Evolutionary conservation across 495 filamentous ascomycete genomes (phyloP).

Genomic region (Lasiosphaeriaceae sp.): DNA sequence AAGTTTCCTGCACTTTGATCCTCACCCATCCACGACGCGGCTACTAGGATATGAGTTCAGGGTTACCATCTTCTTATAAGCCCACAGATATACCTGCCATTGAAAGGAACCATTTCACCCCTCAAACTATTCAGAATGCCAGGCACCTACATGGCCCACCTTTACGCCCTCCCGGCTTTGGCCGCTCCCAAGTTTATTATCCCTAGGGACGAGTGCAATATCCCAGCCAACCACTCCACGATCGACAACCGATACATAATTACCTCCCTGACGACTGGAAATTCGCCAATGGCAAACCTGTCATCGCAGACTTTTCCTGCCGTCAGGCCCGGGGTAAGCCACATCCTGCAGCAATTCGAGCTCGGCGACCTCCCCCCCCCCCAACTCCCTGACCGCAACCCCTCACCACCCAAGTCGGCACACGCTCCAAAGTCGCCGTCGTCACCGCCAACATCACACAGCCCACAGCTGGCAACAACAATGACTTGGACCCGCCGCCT

Average conservation of each 20-base stretch:
- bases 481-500: slow-evolving; percentile 43
- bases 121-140: no score
- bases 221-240: slow-evolving; percentile 16
- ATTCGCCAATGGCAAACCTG: slow-evolving; percentile 37
- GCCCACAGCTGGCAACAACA: slow-evolving; percentile 36
- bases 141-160: no score
- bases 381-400: slow-evolving; percentile 39
- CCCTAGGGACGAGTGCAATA: no score
- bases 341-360: slow-evolving; percentile 50
- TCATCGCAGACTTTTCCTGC: slow-evolving; percentile 49
- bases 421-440: slow-evolving; percentile 46
- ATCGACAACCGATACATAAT: slow-evolving; percentile 23
- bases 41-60: no score
- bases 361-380: slow-evolving; percentile 45
- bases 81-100: no score
- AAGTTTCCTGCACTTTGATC: no score
- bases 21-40: no score
- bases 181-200: no score
- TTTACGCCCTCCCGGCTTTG: no score
- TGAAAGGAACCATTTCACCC: no score
- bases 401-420: slow-evolving; percentile 42
- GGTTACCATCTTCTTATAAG: no score
- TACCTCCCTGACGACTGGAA: slow-evolving; percentile 50
- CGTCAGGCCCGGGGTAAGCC: slow-evolving; percentile 46
- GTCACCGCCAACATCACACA: slow-evolving; percentile 43